Percentiles rank a stretch among this genome's conserved stretches.
Conservation (phyloP, 768 basidiomycete genomes). For the Psilocybe sp. region DNA sequence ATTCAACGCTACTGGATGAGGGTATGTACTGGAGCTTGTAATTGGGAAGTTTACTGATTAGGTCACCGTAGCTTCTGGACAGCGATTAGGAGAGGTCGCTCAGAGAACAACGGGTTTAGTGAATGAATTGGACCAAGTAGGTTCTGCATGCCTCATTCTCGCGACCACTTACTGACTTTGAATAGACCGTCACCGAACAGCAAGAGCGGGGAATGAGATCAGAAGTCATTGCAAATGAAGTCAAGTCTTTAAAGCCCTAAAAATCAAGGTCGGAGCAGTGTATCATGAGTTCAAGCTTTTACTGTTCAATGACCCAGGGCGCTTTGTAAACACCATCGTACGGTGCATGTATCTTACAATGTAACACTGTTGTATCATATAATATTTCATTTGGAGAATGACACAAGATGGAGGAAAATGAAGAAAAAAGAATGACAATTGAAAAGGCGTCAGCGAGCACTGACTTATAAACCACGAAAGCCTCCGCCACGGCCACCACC, state of each 20-base stretch:
- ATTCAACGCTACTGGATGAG: constrained; percentile 14
- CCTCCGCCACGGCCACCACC: constrained; percentile 25
- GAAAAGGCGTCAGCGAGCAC: constrained; percentile 1
- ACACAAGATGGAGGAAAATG: not conserved
- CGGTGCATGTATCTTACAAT: too few relatives aligned
- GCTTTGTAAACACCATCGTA: too few relatives aligned
- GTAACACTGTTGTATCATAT: too few relatives aligned
- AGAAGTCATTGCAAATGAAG: constrained; percentile 42
- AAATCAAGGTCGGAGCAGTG: not conserved
- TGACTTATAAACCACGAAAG: constrained; percentile 47
- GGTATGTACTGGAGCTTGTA: constrained; percentile 14
- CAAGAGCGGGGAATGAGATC: constrained; percentile 48
- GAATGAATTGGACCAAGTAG: constrained; percentile 52
- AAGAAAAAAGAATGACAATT: not conserved
- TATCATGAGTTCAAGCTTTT: too few relatives aligned
- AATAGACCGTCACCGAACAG: constrained; percentile 28
- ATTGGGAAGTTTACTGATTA: not conserved
- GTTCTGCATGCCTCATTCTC: constrained; percentile 13
- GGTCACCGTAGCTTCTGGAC: constrained; percentile 12
- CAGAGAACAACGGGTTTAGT: constrained; percentile 38
- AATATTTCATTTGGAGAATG: too few relatives aligned
- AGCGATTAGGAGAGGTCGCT: constrained; percentile 24
- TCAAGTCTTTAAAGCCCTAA: constrained; percentile 50
- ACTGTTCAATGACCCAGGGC: too few relatives aligned
- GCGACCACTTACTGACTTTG: not conserved